phyloP scores from a whole-genome alignment of 768 basidiomycete genomes.

The Pleurotus giganteus region DNA sequence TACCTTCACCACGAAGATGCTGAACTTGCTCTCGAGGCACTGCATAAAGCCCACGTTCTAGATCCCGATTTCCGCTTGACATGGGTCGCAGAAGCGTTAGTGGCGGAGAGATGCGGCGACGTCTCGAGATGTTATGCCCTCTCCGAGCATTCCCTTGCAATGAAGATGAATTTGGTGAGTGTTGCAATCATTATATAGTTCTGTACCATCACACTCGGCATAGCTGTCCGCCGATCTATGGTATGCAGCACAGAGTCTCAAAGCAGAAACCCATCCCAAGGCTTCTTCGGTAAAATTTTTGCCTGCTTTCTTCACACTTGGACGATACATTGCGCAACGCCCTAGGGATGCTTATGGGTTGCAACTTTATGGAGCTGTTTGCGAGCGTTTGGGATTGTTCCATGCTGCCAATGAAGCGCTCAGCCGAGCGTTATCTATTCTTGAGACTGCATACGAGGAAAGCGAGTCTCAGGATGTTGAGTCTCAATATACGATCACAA shows the following conservation, averaged over 20 bases:
- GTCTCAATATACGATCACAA: conserved; percentile 75
- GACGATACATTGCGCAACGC: conserved; percentile 66
- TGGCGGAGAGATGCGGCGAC: conserved; percentile 61
- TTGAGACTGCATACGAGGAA: conserved; percentile 90
- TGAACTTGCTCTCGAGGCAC: conserved; percentile 82
- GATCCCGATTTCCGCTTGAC: conserved; percentile 88
- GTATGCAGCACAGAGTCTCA: conserved; percentile 54
- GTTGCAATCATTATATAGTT: background rate
- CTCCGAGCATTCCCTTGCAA: conserved; percentile 68
- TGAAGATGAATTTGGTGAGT: conserved; percentile 59
- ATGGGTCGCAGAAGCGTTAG: conserved; percentile 88
- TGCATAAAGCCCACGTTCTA: conserved; percentile 84
- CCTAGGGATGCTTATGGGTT: conserved; percentile 73
- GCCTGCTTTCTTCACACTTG: conserved; percentile 78
- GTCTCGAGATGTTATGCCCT: conserved; percentile 61
- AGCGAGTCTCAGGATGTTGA: conserved; percentile 80
- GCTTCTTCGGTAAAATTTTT: conserved; percentile 49
- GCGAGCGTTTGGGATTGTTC: conserved; percentile 76
- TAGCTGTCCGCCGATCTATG: conserved; percentile 84
- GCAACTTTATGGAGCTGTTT: conserved; percentile 82
- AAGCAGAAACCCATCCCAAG: conserved; percentile 22
- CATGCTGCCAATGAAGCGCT: conserved; percentile 60
- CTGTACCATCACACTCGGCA: conserved; percentile 5
- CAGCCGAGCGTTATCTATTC: conserved; percentile 57
- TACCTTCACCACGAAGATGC: conserved; percentile 78